Evolutionary conservation across 768 basidiomycete genomes (phyloP).

Genomic region (Lyophyllum decastes): DNA sequence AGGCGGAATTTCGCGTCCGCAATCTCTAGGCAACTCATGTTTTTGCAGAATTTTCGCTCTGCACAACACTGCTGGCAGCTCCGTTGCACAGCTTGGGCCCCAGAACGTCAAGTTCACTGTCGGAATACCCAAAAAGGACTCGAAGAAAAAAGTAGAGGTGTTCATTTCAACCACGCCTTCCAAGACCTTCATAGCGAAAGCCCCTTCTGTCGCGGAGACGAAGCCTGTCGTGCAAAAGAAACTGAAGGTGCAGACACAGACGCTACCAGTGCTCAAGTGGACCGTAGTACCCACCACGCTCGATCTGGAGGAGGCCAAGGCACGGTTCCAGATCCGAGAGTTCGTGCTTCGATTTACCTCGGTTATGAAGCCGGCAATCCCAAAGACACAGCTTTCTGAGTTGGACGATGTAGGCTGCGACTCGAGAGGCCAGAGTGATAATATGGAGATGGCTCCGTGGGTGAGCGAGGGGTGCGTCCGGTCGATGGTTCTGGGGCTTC

Average conservation of each 20-base stretch:
- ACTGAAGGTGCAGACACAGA: slow-evolving; percentile 29
- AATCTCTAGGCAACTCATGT: neutral
- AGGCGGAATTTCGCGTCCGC: slow-evolving; percentile 12
- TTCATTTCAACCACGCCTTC: neutral
- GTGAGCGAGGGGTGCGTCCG: slow-evolving; percentile 67
- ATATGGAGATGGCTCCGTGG: slow-evolving; percentile 52
- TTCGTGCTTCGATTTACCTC: slow-evolving; percentile 67
- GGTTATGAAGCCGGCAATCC: slow-evolving; percentile 42
- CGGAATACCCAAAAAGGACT: neutral
- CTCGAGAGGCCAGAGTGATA: slow-evolving; percentile 15
- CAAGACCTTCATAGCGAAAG: neutral
- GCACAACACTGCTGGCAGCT: neutral
- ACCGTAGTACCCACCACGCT: slow-evolving; percentile 44
- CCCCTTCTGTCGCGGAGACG: neutral
- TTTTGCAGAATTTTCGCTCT: neutral
- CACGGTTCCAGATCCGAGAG: slow-evolving; percentile 73
- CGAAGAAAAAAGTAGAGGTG: neutral
- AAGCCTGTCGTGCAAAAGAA: slow-evolving; percentile 1
- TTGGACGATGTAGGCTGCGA: slow-evolving; percentile 56
- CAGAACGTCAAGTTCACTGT: neutral
- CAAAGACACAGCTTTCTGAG: slow-evolving; percentile 58
- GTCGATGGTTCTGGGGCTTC: slow-evolving; percentile 60
- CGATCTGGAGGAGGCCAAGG: slow-evolving; percentile 48
- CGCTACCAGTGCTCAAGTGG: slow-evolving; percentile 57
- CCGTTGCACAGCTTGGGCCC: neutral